A percentile compares a stretch with the other conserved stretches of the same genome.
These are phyloP conservation scores for Colletotrichum costaricense DNA, from an alignment of 2,329 filamentous ascomycete genomes.

Conservation along the genomic window DNA sequence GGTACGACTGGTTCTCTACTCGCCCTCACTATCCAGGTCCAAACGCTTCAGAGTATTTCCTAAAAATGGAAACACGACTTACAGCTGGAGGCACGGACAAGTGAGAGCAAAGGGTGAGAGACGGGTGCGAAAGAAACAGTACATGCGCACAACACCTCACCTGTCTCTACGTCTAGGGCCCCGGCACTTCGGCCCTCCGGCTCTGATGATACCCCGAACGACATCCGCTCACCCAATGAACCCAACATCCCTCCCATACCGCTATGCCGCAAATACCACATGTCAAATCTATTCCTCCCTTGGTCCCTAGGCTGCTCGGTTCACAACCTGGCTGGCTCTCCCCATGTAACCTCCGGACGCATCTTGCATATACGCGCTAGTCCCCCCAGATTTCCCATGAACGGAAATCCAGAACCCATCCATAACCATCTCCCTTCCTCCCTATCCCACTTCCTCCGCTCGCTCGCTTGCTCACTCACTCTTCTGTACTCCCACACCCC, in stretches of 20 bases:
- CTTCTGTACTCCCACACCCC: neutral
- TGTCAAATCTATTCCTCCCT: neutral
- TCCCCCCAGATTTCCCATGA: slow-evolving; percentile 16
- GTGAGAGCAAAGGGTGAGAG: neutral
- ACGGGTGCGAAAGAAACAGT: neutral
- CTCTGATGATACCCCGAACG: neutral
- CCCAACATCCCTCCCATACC: neutral
- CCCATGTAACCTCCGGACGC: slow-evolving; percentile 28
- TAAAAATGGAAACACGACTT: neutral
- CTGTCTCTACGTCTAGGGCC: neutral
- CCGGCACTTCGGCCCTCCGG: neutral
- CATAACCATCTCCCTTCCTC: neutral
- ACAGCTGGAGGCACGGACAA: no score
- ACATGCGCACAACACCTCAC: neutral
- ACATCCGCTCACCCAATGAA: neutral
- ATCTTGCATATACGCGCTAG: slow-evolving; percentile 32
- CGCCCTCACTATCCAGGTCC: neutral
- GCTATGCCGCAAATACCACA: neutral
- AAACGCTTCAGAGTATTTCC: neutral
- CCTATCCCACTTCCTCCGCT: neutral
- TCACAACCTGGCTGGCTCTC: neutral
- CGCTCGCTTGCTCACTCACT: neutral
- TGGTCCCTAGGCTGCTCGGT: neutral
- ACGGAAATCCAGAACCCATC: neutral
- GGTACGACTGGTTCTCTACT: neutral